These are phyloP conservation scores for Helotiales sp. DNA, from an alignment of 2,329 filamentous ascomycete genomes.

Conservation along the genomic window DNA sequence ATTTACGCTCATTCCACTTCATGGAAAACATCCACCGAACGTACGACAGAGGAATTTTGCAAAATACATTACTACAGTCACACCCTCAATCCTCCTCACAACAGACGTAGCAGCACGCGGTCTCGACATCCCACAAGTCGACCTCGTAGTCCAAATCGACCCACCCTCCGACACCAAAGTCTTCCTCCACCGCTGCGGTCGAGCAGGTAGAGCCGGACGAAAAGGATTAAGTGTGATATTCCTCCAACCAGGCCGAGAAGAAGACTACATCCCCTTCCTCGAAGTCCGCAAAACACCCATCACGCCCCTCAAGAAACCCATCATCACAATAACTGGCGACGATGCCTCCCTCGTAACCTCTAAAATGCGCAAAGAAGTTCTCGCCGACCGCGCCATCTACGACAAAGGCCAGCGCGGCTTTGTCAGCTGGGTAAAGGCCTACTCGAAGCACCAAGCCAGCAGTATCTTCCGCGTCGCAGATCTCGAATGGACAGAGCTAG, in stretches of 20 bases:
- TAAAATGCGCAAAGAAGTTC: conserved; percentile 64
- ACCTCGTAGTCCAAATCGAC: conserved; percentile 89
- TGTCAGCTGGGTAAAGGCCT: conserved; percentile 90
- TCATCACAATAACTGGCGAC: conserved; percentile 60
- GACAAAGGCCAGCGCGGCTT: conserved; percentile 92
- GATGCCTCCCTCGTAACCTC: conserved; percentile 64
- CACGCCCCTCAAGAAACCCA: conserved; percentile 61
- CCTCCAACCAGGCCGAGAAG: conserved; percentile 82
- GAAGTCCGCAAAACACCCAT: conserved; percentile 88
- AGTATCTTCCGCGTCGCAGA: conserved; percentile 87
- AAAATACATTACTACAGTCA: conserved; percentile 75
- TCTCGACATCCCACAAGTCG: conserved; percentile 89
- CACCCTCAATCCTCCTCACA: conserved; percentile 82
- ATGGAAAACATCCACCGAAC: conserved; percentile 89
- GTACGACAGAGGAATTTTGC: conserved; percentile 88
- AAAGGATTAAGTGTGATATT: conserved; percentile 86
- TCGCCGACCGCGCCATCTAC: conserved; percentile 60
- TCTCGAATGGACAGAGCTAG: conserved; percentile 84
- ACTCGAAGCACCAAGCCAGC: conserved; percentile 86
- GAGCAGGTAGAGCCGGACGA: conserved; percentile 87
- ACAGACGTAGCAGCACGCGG: conserved; percentile 92
- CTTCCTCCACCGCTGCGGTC: conserved; percentile 90
- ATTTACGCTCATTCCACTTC: conserved; percentile 77
- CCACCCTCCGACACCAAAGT: conserved; percentile 87
- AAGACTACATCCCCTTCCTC: conserved; percentile 88